phyloP scores from a whole-genome alignment of 2,329 filamentous ascomycete genomes.

The Trichoderma polysporum region DNA sequence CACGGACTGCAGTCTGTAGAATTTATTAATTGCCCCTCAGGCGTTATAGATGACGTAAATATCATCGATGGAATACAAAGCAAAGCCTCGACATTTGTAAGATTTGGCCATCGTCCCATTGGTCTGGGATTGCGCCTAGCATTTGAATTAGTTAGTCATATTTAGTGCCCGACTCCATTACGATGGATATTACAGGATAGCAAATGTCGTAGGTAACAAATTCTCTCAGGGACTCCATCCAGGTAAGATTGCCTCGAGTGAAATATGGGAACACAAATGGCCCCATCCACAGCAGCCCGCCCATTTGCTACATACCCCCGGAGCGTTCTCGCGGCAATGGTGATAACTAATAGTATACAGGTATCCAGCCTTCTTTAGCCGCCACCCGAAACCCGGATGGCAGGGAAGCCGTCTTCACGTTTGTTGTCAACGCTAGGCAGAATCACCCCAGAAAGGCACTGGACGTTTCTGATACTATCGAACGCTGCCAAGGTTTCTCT shows the following conservation, averaged over 20 bases:
- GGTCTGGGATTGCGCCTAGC: not conserved
- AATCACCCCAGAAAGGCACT: no score
- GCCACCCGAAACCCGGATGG: not conserved
- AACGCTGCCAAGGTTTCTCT: not conserved
- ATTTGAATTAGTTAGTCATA: not conserved
- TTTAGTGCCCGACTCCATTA: not conserved
- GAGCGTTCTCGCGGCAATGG: not conserved
- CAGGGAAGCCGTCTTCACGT: not conserved
- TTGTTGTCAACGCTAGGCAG: not conserved
- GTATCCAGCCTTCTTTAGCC: not conserved
- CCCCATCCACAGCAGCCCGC: not conserved
- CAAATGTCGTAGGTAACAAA: not conserved
- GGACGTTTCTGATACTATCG: not conserved
- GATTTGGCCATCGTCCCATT: no score
- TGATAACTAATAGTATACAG: not conserved
- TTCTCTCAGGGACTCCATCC: not conserved
- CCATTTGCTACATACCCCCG: not conserved
- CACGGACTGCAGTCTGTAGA: no score
- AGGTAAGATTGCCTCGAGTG: not conserved
- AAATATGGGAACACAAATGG: no score
- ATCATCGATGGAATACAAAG: no score
- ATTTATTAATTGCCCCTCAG: no score
- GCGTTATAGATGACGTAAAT: no score
- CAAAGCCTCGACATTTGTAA: no score
- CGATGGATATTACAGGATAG: not conserved